These are phyloP conservation scores for Ogataea methylovora DNA, from an alignment of 805 yeast species.

Conservation along the genomic window DNA sequence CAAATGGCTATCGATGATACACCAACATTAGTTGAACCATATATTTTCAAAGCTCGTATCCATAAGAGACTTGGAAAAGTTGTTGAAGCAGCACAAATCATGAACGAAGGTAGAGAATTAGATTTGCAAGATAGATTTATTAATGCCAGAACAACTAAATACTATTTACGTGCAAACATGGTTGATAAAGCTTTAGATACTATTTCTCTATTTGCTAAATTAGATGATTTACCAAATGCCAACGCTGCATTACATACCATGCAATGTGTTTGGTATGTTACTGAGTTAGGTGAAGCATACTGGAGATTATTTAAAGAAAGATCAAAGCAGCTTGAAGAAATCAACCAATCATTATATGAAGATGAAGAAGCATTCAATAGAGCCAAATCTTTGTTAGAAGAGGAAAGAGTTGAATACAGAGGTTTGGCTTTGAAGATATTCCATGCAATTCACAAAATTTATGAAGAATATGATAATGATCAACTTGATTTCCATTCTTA, in stretches of 20 bases:
- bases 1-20: constrained; percentile 62
- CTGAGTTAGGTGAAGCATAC: constrained; percentile 81
- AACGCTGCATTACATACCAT: constrained; percentile 77
- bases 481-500: constrained; percentile 94
- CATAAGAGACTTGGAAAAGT: constrained; percentile 63
- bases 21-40: constrained; percentile 80
- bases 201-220: constrained; percentile 77
- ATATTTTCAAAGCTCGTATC: constrained; percentile 73
- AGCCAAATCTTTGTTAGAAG: constrained; percentile 31
- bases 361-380: constrained; percentile 21
- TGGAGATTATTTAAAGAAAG: constrained; percentile 43
- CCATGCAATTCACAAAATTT: constrained; percentile 56
- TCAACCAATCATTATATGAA: constrained; percentile 1
- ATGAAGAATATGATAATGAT: constrained; percentile 66
- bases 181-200: constrained; percentile 67
- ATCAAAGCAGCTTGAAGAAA: constrained; percentile 10
- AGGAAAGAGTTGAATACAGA: constrained; percentile 36
- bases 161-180: constrained; percentile 67
- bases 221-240: constrained; percentile 76
- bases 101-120: constrained; percentile 64
- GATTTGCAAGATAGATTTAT: constrained; percentile 90
- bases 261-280: constrained; percentile 88
- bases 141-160: constrained; percentile 82
- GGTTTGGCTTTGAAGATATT: constrained; percentile 82
- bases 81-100: constrained; percentile 51